Conservation (phyloP, 257 asterid species). For the Handroanthus guayacan region DNA sequence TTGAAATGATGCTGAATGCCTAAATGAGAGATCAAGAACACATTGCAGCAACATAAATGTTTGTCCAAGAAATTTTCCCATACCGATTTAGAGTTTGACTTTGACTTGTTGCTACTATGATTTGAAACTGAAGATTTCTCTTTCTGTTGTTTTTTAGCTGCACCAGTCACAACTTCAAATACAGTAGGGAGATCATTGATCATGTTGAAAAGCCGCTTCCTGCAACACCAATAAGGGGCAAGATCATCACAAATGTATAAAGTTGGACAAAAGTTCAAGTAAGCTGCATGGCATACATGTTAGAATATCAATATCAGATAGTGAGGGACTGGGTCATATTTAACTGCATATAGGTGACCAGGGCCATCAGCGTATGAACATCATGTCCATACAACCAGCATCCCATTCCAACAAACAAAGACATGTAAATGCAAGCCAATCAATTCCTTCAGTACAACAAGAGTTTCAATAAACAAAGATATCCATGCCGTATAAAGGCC, state of each 20-base stretch:
- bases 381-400: conserved; percentile 1
- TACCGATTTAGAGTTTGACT: conserved; percentile 66
- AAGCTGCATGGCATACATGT: not conserved
- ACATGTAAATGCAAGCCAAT: not conserved
- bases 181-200: conserved; percentile 80
- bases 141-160: conserved; percentile 62
- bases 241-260: conserved; percentile 6
- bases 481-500: not conserved
- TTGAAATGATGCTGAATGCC: not conserved
- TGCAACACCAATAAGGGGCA: conserved; percentile 40
- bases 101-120: conserved; percentile 59
- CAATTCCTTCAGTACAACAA: not conserved
- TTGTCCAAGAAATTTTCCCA: conserved; percentile 2
- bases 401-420: not conserved
- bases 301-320: not conserved
- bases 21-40: not conserved
- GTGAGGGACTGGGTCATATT: conserved; percentile 10
- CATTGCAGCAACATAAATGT: not conserved
- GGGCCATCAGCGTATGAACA: not conserved
- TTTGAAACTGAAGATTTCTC: conserved; percentile 67
- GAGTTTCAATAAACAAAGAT: not conserved
- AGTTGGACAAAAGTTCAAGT: conserved; percentile 18
- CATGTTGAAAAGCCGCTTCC: conserved; percentile 82
- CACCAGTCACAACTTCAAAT: conserved; percentile 77
- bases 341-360: not conserved